Evolutionary conservation across 805 yeast species (phyloP).

Genomic region (Starmerella floris): DNA sequence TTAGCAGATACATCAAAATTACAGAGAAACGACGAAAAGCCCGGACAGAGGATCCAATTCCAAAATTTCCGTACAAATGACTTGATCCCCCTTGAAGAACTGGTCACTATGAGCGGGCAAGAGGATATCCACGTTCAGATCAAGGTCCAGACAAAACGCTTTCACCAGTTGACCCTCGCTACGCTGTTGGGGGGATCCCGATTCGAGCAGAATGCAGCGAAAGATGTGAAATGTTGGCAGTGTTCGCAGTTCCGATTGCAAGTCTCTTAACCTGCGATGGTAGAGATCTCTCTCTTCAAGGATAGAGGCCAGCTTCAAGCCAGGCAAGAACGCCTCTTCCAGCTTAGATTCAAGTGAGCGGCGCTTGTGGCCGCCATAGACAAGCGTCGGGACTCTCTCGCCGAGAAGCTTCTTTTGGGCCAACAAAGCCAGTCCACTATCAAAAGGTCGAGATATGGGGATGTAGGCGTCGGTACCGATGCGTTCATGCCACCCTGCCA

Average conservation of each 20-base stretch:
- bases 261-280: conserved; percentile 1
- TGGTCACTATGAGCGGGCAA: conserved; percentile 16
- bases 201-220: conserved; percentile 35
- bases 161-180: conserved; percentile 25
- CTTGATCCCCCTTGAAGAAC: conserved; percentile 27
- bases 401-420: conserved; percentile 12
- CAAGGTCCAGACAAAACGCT: conserved; percentile 39
- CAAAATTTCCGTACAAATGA: conserved; percentile 35
- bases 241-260: conserved; percentile 10
- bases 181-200: conserved; percentile 12
- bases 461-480: conserved; percentile 13
- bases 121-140: conserved; percentile 33
- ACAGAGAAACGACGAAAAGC: conserved; percentile 30
- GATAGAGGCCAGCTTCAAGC: conserved; percentile 3
- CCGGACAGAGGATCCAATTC: conserved; percentile 34
- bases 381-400: not conserved
- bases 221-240: conserved; percentile 22
- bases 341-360: conserved; percentile 6
- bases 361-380: conserved; percentile 4
- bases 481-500: conserved; percentile 13
- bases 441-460: conserved; percentile 17
- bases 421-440: conserved; percentile 17
- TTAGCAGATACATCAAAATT: too few species aligned
- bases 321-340: conserved; percentile 8
- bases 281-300: conserved; percentile 8